phyloP scores from a whole-genome alignment of 371 early-diverging fungal species.

The Mucor saturninus region DNA sequence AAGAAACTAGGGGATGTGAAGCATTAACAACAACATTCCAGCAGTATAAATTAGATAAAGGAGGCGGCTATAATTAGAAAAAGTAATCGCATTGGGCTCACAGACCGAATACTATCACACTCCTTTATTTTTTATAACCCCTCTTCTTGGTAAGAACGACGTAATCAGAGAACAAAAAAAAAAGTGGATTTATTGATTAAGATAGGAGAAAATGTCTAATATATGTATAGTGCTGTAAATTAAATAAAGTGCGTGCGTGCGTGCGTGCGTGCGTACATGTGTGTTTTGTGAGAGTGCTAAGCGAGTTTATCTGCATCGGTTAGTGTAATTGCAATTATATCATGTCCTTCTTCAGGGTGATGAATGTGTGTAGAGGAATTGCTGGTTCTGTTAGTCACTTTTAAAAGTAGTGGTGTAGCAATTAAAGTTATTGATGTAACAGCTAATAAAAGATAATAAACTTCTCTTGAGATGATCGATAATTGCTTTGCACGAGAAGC shows the following conservation, averaged over 20 bases:
- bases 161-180: neutral
- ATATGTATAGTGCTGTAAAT: neutral
- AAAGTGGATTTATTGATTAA: neutral
- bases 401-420: constrained; percentile 60
- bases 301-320: constrained; percentile 16
- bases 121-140: neutral
- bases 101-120: neutral
- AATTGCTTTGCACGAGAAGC: constrained; percentile 63
- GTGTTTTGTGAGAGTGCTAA: neutral
- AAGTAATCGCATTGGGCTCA: neutral
- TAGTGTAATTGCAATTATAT: constrained; percentile 5
- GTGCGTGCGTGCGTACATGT: neutral
- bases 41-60: neutral
- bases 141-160: too few species aligned
- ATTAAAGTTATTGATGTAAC: constrained; percentile 60
- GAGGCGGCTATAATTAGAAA: neutral
- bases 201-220: neutral
- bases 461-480: constrained; percentile 59
- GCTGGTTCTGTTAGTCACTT: constrained; percentile 24
- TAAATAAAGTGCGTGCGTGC: neutral
- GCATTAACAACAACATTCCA: too few species aligned
- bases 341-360: constrained; percentile 14
- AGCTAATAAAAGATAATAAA: constrained; percentile 62
- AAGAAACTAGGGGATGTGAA: too few species aligned
- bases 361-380: constrained; percentile 10